phyloP scores from a whole-genome alignment of 345 rosid genomes.

The Erodium maritimum region DNA sequence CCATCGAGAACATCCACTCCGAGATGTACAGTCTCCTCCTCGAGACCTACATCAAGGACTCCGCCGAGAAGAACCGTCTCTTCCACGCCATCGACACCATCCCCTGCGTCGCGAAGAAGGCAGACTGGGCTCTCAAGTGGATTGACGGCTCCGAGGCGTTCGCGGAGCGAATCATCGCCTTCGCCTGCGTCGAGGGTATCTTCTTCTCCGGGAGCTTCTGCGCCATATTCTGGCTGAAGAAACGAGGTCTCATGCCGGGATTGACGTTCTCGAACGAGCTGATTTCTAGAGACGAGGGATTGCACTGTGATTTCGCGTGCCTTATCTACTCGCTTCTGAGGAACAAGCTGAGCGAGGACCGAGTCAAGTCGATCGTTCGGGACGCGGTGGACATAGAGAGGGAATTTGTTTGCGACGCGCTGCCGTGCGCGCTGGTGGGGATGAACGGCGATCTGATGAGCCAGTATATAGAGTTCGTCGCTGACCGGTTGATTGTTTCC shows the following conservation, averaged over 20 bases:
- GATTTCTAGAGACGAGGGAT: slow-evolving; percentile 87
- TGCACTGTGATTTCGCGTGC: slow-evolving; percentile 93
- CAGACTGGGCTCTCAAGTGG: slow-evolving; percentile 73
- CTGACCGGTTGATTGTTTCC: slow-evolving; percentile 58
- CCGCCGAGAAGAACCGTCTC: slow-evolving; percentile 41
- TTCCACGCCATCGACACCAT: slow-evolving; percentile 69
- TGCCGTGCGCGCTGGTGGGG: slow-evolving; percentile 80
- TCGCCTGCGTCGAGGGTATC: slow-evolving; percentile 94
- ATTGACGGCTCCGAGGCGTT: slow-evolving; percentile 66
- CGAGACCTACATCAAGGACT: slow-evolving; percentile 82
- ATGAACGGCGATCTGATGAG: slow-evolving; percentile 72
- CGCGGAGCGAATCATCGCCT: slow-evolving; percentile 67
- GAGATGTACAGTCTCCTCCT: slow-evolving; percentile 93
- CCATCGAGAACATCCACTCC: slow-evolving; percentile 89
- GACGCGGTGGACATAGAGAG: slow-evolving; percentile 85
- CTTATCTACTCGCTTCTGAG: slow-evolving; percentile 43
- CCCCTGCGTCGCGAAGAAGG: slow-evolving; percentile 71
- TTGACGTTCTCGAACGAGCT: slow-evolving; percentile 86
- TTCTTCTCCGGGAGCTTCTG: slow-evolving; percentile 94
- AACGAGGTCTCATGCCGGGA: slow-evolving; percentile 90
- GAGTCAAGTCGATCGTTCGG: slow-evolving; percentile 49
- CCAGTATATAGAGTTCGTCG: slow-evolving; percentile 82
- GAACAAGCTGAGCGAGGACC: slow-evolving; percentile 52
- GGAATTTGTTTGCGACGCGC: slow-evolving; percentile 89
- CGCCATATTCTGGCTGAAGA: slow-evolving; percentile 82